Base-by-base conservation (phyloP, 2,329 filamentous ascomycete genomes). In the Aspergillus tubingensis region DNA sequence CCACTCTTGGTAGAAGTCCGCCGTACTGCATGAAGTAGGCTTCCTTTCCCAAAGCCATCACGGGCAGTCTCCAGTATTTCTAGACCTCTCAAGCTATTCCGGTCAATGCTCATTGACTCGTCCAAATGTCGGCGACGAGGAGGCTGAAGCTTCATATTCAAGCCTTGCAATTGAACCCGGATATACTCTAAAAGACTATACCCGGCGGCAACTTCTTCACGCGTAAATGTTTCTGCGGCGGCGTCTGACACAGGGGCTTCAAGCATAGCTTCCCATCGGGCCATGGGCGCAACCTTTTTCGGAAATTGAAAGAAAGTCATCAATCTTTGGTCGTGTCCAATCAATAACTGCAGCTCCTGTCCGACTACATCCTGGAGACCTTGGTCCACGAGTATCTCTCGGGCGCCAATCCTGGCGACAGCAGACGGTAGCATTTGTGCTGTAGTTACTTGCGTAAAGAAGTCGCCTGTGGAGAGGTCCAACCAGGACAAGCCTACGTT, bases 401-500 rank as follows among this genome's bases (percentile, higher is more conserved):
- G 85, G 1, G 95, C 92, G 17, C 87, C 86, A 64, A 98, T 89
- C 25, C 94, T 88, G 27, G 93, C 90, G 54, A 98, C 81, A 19
- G 90, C 87, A 8, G 93, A 92, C n/a, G 91, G 83, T 4, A 99
- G 79, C 57, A 88, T 87, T 53, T 85, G 81, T 7, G 93, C 77
- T 19, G 88, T 88, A 0, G 90, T 88, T 17, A 81, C 81, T 72
- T 98, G 92, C 0, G 92, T 96, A 70, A 88, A 92, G 77, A 99
- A 99, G 69, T 94, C 91, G 13, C 95, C 95, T 2, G 95, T 99
- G 8, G 95, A 97, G 25, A 98, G 79, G 76, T 99, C 95, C 50
- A 98, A 81, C 95, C 95, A 99, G 43, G 95, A 91, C 53, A 99
- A 80, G 3, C 95, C 95, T 59, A 96, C 80, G 49, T 77, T 76